Evolutionary conservation across 208 protist species (phyloP).

Genomic region (Crithidia brevicula): DNA sequence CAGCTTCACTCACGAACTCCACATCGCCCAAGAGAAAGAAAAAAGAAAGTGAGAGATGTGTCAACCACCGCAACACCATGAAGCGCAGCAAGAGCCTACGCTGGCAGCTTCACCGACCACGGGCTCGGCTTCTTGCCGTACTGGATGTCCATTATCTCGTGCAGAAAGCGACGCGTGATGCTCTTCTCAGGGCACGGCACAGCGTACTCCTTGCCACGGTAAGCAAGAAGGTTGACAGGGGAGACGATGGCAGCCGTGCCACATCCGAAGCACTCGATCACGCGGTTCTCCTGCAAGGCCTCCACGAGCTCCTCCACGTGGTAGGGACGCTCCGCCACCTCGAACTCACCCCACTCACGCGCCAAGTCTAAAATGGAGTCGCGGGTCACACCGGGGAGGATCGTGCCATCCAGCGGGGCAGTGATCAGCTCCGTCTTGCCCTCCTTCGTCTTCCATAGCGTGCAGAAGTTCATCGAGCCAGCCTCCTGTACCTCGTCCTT

Average conservation of each 20-base stretch:
- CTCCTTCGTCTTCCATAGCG: slow-evolving; percentile 86
- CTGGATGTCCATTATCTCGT: slow-evolving; percentile 70
- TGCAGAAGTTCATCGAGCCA: slow-evolving; percentile 98
- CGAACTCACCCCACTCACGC: slow-evolving; percentile 82
- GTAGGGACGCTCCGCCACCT: slow-evolving; percentile 84
- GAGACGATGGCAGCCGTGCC: slow-evolving; percentile 97
- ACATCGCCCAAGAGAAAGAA: too few relatives aligned
- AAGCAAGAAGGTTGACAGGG: slow-evolving; percentile 89
- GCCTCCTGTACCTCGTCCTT: slow-evolving; percentile 96
- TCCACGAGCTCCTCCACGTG: slow-evolving; percentile 89
- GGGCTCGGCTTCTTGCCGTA: slow-evolving; percentile 58
- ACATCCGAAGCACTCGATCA: slow-evolving; percentile 96
- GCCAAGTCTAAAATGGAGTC: slow-evolving; percentile 94
- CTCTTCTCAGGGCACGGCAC: slow-evolving; percentile 58
- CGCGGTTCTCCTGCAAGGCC: slow-evolving; percentile 79
- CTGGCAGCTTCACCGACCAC: slow-evolving; percentile 50
- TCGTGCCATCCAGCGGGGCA: slow-evolving; percentile 93
- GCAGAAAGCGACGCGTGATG: slow-evolving; percentile 56
- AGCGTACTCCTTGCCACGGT: slow-evolving; percentile 63
- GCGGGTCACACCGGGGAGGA: slow-evolving; percentile 97
- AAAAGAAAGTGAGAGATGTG: too few relatives aligned
- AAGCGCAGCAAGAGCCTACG: neutral
- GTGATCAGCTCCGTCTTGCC: slow-evolving; percentile 94
- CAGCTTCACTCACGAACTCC: too few relatives aligned
- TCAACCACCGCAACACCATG: neutral